Base-by-base conservation (phyloP, 345 rosid species). In the Rhodomyrtus tomentosa region DNA sequence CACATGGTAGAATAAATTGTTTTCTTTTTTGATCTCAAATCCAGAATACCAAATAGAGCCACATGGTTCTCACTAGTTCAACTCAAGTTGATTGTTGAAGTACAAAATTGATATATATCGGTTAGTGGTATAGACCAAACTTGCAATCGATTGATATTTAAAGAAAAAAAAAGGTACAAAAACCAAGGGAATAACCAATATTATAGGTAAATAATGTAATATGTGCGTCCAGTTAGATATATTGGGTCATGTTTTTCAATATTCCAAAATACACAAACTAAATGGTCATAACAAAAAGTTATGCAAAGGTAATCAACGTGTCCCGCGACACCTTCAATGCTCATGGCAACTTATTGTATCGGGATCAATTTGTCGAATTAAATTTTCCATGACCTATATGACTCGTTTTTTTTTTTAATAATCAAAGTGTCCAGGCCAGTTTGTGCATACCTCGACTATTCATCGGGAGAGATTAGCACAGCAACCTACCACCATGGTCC, bases 161-260 rank as follows among this genome's bases (percentile, higher is more conserved):
- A 40, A 6, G 5, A 40, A 40, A 40, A 40, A 40, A 29, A 29
- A 27, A 6, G 21, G 10, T 14, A n/a, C n/a, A 29, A 59, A 58
- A 13, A 58, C 4, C 20, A 58, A 27, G 8, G 14, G 9, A 5
- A 27, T 5, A 27, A 29, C 36, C 36, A 2, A 59, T 15, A 18
- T 29, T 42, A 1, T 2, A 0, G 0, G 4, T 62, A 16, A 0
- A 62, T 0, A 62, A 16, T 32, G 42, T 16, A 32, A 32, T 32
- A 32, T 12, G 32, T 1, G 0, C 1, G 0, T 62, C 22, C 5
- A 3, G 0, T 6, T 2, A 14, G 3, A 59, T 59, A 59, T 14
- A 59, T 59, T 40, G 0, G 1, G 42, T 40, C 42, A 5, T 6
- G 5, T 40, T 4, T 40, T 40, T 32, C 12, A 1, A 1, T n/a